A percentile compares a stretch with the other conserved stretches of the same genome.
Evolutionary conservation across 345 rosid genomes (phyloP).

Genomic region (Pelargonium nanum): DNA sequence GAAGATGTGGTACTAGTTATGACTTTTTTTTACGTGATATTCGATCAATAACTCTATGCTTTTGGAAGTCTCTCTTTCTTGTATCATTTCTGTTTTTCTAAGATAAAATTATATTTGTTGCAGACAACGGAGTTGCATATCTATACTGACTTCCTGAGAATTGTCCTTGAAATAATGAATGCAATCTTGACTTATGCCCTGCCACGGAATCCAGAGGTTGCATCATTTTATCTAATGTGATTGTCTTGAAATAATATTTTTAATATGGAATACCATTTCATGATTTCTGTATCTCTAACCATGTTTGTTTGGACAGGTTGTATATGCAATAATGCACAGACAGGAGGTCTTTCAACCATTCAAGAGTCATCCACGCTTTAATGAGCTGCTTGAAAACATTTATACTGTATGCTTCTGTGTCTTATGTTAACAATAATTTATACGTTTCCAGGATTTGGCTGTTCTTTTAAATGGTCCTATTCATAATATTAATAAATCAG

Average conservation of each 20-base stretch:
- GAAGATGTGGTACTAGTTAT: constrained; percentile 57
- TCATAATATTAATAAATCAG: neutral
- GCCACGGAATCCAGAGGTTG: constrained; percentile 95
- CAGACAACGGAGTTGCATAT: constrained; percentile 94
- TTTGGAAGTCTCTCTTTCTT: constrained; percentile 8
- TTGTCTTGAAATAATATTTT: neutral
- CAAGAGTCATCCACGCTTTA: constrained; percentile 76
- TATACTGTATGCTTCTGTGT: constrained; percentile 39
- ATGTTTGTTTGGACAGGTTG: constrained; percentile 41
- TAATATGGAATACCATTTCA: neutral
- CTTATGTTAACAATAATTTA: neutral
- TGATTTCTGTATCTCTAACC: constrained; percentile 5
- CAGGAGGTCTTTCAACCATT: constrained; percentile 95
- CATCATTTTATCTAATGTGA: neutral
- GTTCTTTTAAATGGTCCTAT: neutral
- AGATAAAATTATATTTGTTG: constrained; percentile 11
- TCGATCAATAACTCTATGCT: too few relatives aligned
- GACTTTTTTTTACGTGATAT: too few relatives aligned
- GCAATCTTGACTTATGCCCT: constrained; percentile 89
- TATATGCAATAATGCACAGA: constrained; percentile 91
- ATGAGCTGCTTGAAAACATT: constrained; percentile 84
- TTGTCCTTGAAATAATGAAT: constrained; percentile 87
- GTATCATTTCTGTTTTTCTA: constrained; percentile 11
- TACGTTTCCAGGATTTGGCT: neutral
- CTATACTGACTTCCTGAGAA: constrained; percentile 89